These are phyloP conservation scores for Grosmannia serpens DNA, from an alignment of 2,329 filamentous ascomycete species.

Conservation along the genomic window DNA sequence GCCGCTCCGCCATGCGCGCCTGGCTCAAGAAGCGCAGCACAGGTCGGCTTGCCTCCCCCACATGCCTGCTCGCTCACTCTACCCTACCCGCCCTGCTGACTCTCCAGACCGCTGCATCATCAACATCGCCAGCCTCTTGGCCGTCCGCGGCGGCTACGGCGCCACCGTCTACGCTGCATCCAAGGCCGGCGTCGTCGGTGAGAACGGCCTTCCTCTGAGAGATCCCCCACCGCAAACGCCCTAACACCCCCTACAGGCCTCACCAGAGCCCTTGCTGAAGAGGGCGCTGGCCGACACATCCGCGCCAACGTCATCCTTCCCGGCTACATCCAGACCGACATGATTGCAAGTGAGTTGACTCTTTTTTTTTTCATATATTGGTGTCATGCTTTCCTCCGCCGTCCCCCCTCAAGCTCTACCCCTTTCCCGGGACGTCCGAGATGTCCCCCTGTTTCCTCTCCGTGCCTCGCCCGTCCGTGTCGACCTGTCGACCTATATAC, in stretches of 20 bases:
- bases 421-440: not conserved
- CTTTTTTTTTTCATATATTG: constrained; percentile 4
- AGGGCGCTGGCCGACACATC: constrained; percentile 49
- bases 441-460: not conserved
- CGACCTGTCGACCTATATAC: not conserved
- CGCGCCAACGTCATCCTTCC: constrained; percentile 73
- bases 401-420: not conserved
- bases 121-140: constrained; percentile 71
- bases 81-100: not conserved
- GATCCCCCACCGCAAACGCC: not conserved
- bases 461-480: not conserved
- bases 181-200: constrained; percentile 69
- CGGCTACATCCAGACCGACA: constrained; percentile 71
- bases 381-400: not conserved
- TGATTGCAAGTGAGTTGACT: constrained; percentile 53
- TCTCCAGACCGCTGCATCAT: constrained; percentile 47
- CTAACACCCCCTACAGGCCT: constrained; percentile 36
- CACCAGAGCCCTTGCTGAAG: constrained; percentile 53
- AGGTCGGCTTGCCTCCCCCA: not conserved
- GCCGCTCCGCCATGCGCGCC: constrained; percentile 30
- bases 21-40: constrained; percentile 6
- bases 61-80: not conserved
- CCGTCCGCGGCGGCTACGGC: constrained; percentile 55
- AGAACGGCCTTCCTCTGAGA: constrained; percentile 8
- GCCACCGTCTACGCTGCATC: constrained; percentile 63